A percentile compares a stretch with the other conserved stretches of the same genome.
These are phyloP conservation scores for Blastobotrys illinoisensis DNA, from an alignment of 1,139 yeast species.

Conservation along the genomic window DNA sequence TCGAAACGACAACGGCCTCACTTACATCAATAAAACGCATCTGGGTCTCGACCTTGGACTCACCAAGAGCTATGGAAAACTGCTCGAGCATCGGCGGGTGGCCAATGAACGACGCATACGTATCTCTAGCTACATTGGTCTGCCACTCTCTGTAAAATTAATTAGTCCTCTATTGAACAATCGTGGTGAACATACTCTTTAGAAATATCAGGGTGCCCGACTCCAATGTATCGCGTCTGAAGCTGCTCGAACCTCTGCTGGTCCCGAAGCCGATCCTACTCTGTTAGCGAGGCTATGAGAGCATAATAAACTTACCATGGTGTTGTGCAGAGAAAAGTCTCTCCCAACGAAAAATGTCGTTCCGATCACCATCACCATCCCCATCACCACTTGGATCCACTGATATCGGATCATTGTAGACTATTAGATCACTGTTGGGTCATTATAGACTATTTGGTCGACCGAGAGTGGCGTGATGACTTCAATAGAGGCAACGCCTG, in stretches of 20 bases:
- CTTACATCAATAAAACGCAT: conserved; percentile 48
- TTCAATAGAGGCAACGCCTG: not conserved
- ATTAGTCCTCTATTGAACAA: conserved; percentile 3
- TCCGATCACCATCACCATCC: not conserved
- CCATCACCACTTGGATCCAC: too few species aligned
- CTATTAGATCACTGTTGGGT: too few species aligned
- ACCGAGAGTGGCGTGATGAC: not conserved
- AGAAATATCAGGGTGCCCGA: conserved; percentile 67
- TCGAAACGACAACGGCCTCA: not conserved
- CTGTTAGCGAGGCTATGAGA: not conserved
- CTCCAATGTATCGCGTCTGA: conserved; percentile 60
- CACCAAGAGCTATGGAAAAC: conserved; percentile 56
- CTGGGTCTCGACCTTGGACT: conserved; percentile 46
- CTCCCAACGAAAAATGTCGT: not conserved
- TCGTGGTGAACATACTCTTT: conserved; percentile 31
- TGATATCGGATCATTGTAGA: too few species aligned
- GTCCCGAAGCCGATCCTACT: conserved; percentile 60
- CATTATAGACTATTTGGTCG: not conserved
- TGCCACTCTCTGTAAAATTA: conserved; percentile 44
- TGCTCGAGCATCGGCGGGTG: conserved; percentile 65
- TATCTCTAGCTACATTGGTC: conserved; percentile 64
- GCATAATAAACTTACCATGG: not conserved
- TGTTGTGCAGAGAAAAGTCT: not conserved
- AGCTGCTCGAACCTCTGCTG: conserved; percentile 55
- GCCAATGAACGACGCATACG: conserved; percentile 62